Conservation (phyloP, 2,329 filamentous ascomycete species). For the Diaporthe caulivora region DNA sequence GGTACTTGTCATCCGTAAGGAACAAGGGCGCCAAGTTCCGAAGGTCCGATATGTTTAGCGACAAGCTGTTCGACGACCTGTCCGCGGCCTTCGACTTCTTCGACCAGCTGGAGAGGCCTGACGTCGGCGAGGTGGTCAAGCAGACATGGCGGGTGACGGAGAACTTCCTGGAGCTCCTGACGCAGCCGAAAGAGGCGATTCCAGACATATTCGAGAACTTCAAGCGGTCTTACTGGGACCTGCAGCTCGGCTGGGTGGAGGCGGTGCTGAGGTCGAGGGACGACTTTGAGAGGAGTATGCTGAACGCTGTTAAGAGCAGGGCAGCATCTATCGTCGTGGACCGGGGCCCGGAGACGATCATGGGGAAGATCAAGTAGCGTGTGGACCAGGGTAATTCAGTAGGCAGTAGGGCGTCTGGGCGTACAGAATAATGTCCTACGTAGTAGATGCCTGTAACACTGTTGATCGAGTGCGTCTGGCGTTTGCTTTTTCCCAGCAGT, state of each 20-base stretch:
- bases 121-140: slow-evolving; percentile 81
- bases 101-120: slow-evolving; percentile 75
- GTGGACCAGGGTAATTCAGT: neutral
- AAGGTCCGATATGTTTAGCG: slow-evolving; percentile 86
- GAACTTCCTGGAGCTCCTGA: slow-evolving; percentile 83
- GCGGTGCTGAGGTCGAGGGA: slow-evolving; percentile 87
- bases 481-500: slow-evolving; percentile 15
- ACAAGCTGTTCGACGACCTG: slow-evolving; percentile 95
- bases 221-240: slow-evolving; percentile 90
- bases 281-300: slow-evolving; percentile 92
- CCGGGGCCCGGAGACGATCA: slow-evolving; percentile 89
- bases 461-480: slow-evolving; percentile 3
- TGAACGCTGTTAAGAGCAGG: slow-evolving; percentile 87
- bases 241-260: slow-evolving; percentile 96
- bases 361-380: slow-evolving; percentile 85
- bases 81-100: slow-evolving; percentile 93
- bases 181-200: slow-evolving; percentile 78
- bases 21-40: slow-evolving; percentile 94
- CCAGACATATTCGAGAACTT: slow-evolving; percentile 85
- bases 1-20: slow-evolving; percentile 85
- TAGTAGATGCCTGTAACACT: neutral
- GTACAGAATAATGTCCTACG: neutral
- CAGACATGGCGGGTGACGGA: slow-evolving; percentile 94
- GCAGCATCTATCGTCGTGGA: slow-evolving; percentile 89
- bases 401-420: neutral